Base-by-base conservation (phyloP, 176 grass and related monocot genomes). In the Triticum dicoccoides region DNA sequence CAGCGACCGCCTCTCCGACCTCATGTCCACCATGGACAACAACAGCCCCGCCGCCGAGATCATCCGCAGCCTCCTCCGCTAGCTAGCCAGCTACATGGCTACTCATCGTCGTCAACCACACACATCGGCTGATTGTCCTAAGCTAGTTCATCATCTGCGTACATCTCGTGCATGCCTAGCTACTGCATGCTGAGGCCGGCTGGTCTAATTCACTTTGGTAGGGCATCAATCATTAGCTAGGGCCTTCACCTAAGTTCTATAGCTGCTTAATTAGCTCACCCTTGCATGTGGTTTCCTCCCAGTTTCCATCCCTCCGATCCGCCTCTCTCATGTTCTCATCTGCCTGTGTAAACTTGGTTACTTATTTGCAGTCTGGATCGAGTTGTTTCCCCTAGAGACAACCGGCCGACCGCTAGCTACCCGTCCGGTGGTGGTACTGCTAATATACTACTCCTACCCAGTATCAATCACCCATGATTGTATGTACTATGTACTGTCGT, bases 391-490 rank as follows among this genome's bases (percentile, higher is more conserved):
- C 54, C 64, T 62, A 69, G 76, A 86, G 91, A 92, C 93, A 96
- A 98, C 96, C 92, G 84, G 89, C 96, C 90, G 69, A 92, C 92
- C 88, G 38, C 69, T 86, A 83, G 89, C 84, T 91, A 89, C 81
- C 77, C 37, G 77, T 45, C 68, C 58, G 24, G 20, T 33, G 24
- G 12, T 33, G 38, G 27, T 52, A 39, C 66, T 39, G 47, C 80
- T 82, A 11, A 85, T 85, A 77, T 65, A 64, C 56, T 64, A 11
- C 8, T 25, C 9, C 10, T 49, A 49, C 44, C 4, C 42, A 3
- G 45, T 49, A 49, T 49, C 9, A 24, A 49, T 5, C 9, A 24
- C 35, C 72, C 59, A 74, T n/a, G 58, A 30, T 33, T 54, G 51
- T 54, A 54, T 45, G 11, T 45, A 45, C 41, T 42, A 42, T 84